A percentile compares a stretch with the other conserved stretches of the same genome.
Conservation (phyloP, 2,329 filamentous ascomycete genomes). For the Fusarium longipes region DNA sequence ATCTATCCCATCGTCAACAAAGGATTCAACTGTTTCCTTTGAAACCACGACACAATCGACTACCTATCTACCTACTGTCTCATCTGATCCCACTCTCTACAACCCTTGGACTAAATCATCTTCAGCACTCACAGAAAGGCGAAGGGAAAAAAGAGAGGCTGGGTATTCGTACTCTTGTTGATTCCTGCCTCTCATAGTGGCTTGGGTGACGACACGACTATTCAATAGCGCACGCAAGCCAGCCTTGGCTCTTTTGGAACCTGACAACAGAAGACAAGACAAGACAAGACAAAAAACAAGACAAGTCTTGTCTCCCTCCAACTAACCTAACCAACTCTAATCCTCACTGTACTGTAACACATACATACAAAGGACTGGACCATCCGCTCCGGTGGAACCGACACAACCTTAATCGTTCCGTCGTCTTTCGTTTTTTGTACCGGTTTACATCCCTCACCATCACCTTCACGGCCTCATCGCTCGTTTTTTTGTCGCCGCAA, state of each 20-base stretch:
- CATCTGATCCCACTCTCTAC: not conserved
- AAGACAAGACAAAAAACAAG: slow-evolving; percentile 3
- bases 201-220: slow-evolving; percentile 42
- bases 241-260: slow-evolving; percentile 33
- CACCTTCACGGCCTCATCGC: slow-evolving; percentile 11
- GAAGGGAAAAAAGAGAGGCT: slow-evolving; percentile 21
- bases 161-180: slow-evolving; percentile 24
- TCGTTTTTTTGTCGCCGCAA: slow-evolving; percentile 21
- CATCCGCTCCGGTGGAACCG: slow-evolving; percentile 25
- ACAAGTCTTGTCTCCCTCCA: slow-evolving; percentile 18
- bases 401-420: slow-evolving; percentile 21
- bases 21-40: not conserved
- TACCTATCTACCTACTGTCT: not conserved
- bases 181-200: slow-evolving; percentile 22
- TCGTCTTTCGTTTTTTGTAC: slow-evolving; percentile 22
- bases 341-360: not conserved
- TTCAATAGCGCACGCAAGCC: slow-evolving; percentile 40
- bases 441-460: not conserved
- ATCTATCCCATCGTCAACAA: slow-evolving; percentile 14
- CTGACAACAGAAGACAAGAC: not conserved
- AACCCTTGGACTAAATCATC: not conserved
- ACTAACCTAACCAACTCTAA: slow-evolving; percentile 1
- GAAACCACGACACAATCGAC: not conserved
- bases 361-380: slow-evolving; percentile 23
- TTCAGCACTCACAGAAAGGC: not conserved